These are phyloP conservation scores for Centrapalus pauciflorus DNA, from an alignment of 129 eudicot species.

Conservation along the genomic window DNA sequence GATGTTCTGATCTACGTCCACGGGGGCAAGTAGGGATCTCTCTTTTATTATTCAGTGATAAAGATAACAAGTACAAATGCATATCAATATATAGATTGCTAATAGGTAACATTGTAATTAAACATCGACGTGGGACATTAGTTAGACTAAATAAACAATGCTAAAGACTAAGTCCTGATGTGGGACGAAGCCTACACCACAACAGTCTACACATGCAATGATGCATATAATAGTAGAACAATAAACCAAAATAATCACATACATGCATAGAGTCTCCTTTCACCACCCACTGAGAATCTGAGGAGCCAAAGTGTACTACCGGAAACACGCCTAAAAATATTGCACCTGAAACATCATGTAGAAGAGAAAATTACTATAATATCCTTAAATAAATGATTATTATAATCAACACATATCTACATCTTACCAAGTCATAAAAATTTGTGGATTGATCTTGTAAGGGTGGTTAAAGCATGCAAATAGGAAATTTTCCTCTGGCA, in stretches of 20 bases:
- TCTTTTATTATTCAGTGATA: too few relatives aligned
- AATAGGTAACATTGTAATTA: too few relatives aligned
- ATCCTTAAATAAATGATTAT: not conserved
- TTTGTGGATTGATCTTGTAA: slow-evolving; percentile 72
- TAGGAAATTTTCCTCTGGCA: too few relatives aligned
- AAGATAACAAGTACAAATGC: too few relatives aligned
- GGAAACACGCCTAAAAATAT: slow-evolving; percentile 67
- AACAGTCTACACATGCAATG: not conserved
- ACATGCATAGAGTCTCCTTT: slow-evolving; percentile 66
- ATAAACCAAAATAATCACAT: slow-evolving; percentile 13
- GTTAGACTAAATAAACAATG: too few relatives aligned
- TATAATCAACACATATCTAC: not conserved
- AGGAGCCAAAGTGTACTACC: slow-evolving; percentile 71
- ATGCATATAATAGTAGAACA: not conserved
- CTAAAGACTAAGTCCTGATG: too few relatives aligned
- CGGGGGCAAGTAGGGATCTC: too few relatives aligned
- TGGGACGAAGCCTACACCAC: too few relatives aligned
- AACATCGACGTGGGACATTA: too few relatives aligned
- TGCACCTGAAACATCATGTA: slow-evolving; percentile 43
- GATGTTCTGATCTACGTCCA: too few relatives aligned
- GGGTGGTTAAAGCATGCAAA: slow-evolving; percentile 74
- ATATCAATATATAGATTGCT: too few relatives aligned
- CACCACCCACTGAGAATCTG: slow-evolving; percentile 64
- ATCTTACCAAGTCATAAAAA: slow-evolving; percentile 55
- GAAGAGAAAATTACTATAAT: not conserved